A percentile compares a stretch with the other conserved stretches of the same genome.
These are phyloP conservation scores for Diaporthe destruens DNA, from an alignment of 2,329 filamentous ascomycete genomes.

Conservation along the genomic window DNA sequence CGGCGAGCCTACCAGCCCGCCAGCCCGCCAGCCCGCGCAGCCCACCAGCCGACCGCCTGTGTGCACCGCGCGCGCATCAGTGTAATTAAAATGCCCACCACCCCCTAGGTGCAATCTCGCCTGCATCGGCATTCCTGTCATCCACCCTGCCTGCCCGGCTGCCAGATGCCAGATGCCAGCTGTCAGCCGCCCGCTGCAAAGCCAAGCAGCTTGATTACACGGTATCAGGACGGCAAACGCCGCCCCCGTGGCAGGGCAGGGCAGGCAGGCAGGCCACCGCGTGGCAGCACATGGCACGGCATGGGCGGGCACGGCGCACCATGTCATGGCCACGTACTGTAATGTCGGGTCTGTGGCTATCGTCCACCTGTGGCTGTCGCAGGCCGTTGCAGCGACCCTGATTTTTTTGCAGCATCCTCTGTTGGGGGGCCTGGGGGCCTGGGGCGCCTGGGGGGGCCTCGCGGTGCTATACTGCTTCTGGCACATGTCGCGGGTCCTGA, in stretches of 20 bases:
- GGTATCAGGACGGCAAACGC: neutral
- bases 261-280: neutral
- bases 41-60: no score
- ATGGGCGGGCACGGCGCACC: neutral
- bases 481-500: slow-evolving; percentile 13
- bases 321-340: slow-evolving; percentile 18
- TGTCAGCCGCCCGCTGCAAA: neutral
- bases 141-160: slow-evolving; percentile 14
- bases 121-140: slow-evolving; percentile 23
- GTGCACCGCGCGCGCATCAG: slow-evolving; percentile 1
- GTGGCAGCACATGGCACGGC: no score
- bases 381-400: slow-evolving; percentile 21
- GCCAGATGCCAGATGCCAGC: slow-evolving; percentile 6
- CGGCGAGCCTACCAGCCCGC: neutral
- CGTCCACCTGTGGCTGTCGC: slow-evolving; percentile 26
- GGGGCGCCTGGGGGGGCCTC: neutral
- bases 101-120: slow-evolving; percentile 3
- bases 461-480: slow-evolving; percentile 29
- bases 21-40: neutral
- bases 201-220: neutral
- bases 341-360: slow-evolving; percentile 13
- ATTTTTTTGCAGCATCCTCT: slow-evolving; percentile 6
- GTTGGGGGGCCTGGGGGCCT: neutral
- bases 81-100: slow-evolving; percentile 5
- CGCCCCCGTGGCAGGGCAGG: neutral